A percentile compares a stretch with the other conserved stretches of the same genome.
phyloP scores from a whole-genome alignment of 169 alveolate genomes.

The Eimeria tenella region DNA sequence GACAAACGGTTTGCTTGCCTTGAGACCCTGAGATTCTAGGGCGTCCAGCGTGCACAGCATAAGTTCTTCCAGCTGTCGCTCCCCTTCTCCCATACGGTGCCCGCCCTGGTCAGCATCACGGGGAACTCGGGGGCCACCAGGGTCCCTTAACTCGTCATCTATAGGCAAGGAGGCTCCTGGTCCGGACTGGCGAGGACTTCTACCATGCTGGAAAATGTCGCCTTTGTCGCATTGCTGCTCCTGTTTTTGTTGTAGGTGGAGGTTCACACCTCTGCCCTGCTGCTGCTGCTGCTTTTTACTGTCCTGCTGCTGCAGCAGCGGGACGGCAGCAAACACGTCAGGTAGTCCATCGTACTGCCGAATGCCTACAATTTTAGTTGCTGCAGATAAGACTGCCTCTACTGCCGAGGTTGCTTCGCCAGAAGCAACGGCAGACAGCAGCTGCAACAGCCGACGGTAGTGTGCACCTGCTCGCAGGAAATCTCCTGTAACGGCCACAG shows the following conservation, averaged over 20 bases:
- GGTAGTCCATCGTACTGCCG: conserved; percentile 49
- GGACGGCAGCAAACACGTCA: conserved; percentile 36
- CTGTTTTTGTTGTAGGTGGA: neutral
- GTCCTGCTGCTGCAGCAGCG: conserved; percentile 48
- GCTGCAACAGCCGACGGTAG: conserved; percentile 65
- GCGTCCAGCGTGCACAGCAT: conserved; percentile 52
- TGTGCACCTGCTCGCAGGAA: conserved; percentile 35
- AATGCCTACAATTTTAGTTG: conserved; percentile 45
- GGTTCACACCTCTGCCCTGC: neutral
- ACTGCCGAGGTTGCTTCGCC: conserved; percentile 65
- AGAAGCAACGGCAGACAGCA: conserved; percentile 67
- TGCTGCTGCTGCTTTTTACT: conserved; percentile 7
- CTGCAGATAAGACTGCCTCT: conserved; percentile 49
- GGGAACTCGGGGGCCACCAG: neutral
- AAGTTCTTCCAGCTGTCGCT: conserved; percentile 42
- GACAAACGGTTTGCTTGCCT: neutral
- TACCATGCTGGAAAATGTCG: no score
- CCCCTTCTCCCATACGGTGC: neutral
- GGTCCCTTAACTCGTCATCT: neutral
- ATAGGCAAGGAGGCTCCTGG: neutral
- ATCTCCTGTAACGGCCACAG: conserved; percentile 33
- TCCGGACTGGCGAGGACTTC: neutral
- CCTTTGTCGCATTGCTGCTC: neutral
- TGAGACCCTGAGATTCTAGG: conserved; percentile 35
- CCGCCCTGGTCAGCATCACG: neutral